Percentiles rank a stretch among this genome's conserved stretches.
These are phyloP conservation scores for Ceratorhiza oryzae-sativae DNA, from an alignment of 1,284 basidiomycete species.

Conservation along the genomic window DNA sequence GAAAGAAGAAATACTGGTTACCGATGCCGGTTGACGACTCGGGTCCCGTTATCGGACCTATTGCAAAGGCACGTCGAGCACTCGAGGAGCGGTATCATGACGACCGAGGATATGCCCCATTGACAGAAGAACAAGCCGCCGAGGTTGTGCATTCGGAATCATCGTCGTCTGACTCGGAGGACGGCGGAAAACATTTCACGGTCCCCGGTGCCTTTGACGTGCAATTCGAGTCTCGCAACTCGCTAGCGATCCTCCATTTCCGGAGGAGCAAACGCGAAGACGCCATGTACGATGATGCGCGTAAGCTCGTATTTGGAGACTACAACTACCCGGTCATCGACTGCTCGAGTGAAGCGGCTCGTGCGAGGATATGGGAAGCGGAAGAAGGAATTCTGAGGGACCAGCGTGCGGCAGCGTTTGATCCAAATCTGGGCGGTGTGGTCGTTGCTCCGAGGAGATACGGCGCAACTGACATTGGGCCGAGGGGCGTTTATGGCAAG, in stretches of 20 bases:
- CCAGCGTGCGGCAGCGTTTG: constrained; percentile 73
- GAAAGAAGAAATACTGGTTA: constrained; percentile 89
- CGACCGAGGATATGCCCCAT: constrained; percentile 76
- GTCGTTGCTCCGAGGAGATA: constrained; percentile 52
- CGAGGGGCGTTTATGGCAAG: constrained; percentile 42
- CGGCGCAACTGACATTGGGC: constrained; percentile 58
- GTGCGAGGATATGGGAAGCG: constrained; percentile 70
- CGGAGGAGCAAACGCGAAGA: constrained; percentile 67
- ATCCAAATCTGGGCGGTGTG: constrained; percentile 50
- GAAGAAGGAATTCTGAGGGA: constrained; percentile 72
- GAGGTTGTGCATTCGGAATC: constrained; percentile 67
- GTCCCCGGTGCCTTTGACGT: constrained; percentile 56
- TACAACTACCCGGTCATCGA: constrained; percentile 91
- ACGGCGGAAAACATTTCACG: constrained; percentile 14
- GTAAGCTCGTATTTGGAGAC: constrained; percentile 86
- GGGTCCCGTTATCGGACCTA: constrained; percentile 50
- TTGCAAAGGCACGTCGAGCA: constrained; percentile 49
- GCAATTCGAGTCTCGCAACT: constrained; percentile 45
- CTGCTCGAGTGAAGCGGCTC: constrained; percentile 76
- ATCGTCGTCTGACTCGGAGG: constrained; percentile 36
- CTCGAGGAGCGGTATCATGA: constrained; percentile 56
- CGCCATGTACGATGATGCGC: constrained; percentile 71
- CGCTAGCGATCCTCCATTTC: constrained; percentile 51
- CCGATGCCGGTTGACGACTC: constrained; percentile 65
- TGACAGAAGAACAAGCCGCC: constrained; percentile 71